Base-by-base conservation (phyloP, 1,139 yeast genomes). In the Candida sanyaensis region DNA sequence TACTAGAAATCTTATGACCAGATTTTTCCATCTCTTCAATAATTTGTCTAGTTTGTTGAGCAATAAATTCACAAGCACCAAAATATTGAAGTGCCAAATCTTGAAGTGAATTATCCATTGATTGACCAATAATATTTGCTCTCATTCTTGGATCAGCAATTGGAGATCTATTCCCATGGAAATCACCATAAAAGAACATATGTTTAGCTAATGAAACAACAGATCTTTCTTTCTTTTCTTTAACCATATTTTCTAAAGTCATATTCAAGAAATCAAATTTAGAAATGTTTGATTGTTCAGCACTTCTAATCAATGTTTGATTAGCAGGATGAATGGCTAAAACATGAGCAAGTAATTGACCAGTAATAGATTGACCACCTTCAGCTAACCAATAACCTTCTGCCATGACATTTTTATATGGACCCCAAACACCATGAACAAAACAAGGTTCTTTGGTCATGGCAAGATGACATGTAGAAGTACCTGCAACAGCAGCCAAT, bases 361-460 rank as follows among this genome's bases (percentile, higher is more conserved):
- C 99, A 2, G 99, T 93, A 63, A 96, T 88, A 21, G 96, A 87
- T 68, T 93, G 99, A 17, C 99, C 99, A 61, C 99, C 99, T 71
- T 93, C 99, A n/a, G 98, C 96, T 58, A 91, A 78, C 98, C 98
- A 93, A 61, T 78, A 86, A 10, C 85, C 91, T 33, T 89, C 88
- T 17, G 95, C 88, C 75, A 93, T 78, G 9, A 89, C 96, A 65
- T 92, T 96, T 60, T 91, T 80, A 69, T 93, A 93, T 3, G 99
- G 99, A 21, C 99, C 99, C 99, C 99, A 93, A 31, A 93, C 97
- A 49, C 99, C 99, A 43, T 90, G 83, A 11, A 93, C 98, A 65
- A 93, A 92, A 43, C 90, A 82, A 0, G 97, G 88, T 30, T 88
- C 86, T 54, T 82, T 79, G 32, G 96, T 87, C 80, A 92, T 79